A percentile compares a stretch with the other conserved stretches of the same genome.
Evolutionary conservation across 1,284 basidiomycete genomes (phyloP).

Genomic region (Marasmius oreades): DNA sequence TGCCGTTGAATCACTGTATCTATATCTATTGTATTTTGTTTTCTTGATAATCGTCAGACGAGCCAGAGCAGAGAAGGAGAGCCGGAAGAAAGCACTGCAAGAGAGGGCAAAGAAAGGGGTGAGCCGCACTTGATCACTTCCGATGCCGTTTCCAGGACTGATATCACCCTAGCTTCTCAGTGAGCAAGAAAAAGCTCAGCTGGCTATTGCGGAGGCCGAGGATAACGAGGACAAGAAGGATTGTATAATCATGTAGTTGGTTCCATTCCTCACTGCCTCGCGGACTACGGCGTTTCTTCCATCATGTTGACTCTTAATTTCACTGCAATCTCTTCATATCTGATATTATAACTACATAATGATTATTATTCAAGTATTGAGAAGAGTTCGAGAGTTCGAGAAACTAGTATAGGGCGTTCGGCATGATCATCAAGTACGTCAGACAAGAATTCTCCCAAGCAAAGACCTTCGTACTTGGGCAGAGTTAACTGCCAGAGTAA

Average conservation of each 20-base stretch:
- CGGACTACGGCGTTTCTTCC: no score
- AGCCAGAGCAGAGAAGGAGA: slow-evolving; percentile 66
- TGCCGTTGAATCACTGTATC: slow-evolving; percentile 9
- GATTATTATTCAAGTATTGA: no score
- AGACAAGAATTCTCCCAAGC: not conserved
- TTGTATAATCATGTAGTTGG: slow-evolving; percentile 56
- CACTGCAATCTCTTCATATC: no score
- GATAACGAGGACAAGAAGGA: slow-evolving; percentile 39
- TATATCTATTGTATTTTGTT: slow-evolving; percentile 16
- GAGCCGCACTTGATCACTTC: slow-evolving; percentile 21
- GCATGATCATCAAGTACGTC: not conserved
- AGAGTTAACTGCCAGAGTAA: slow-evolving; percentile 20
- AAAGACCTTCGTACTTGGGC: not conserved
- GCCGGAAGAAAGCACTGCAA: slow-evolving; percentile 60
- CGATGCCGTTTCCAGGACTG: not conserved
- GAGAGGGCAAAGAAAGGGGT: slow-evolving; percentile 69
- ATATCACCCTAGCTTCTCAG: slow-evolving; percentile 30
- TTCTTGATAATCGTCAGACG: slow-evolving; percentile 41
- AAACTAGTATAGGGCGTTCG: no score
- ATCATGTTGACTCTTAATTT: no score
- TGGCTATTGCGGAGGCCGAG: slow-evolving; percentile 49
- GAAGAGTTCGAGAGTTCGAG: no score
- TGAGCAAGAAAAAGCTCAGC: slow-evolving; percentile 57
- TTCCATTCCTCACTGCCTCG: not conserved
- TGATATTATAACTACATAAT: no score